phyloP scores from a whole-genome alignment of 2,329 filamentous ascomycete species.

The Fusarium fujikuroi region DNA sequence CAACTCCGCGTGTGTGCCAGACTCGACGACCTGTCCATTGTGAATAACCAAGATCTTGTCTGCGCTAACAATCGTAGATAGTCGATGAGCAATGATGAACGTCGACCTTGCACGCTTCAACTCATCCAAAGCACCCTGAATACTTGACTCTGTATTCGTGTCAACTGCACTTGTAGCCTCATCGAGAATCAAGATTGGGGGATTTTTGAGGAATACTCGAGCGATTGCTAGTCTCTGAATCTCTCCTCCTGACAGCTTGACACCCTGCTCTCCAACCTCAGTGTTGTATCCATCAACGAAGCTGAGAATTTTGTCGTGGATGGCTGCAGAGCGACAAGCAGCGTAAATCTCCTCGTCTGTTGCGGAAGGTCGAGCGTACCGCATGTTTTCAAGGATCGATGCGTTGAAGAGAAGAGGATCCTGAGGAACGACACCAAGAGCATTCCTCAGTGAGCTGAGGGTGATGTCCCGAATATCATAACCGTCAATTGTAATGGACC shows the following conservation, averaged over 20 bases:
- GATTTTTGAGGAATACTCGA: constrained; percentile 62
- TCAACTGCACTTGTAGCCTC: constrained; percentile 71
- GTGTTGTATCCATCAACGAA: constrained; percentile 65
- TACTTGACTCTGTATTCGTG: constrained; percentile 56
- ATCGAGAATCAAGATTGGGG: constrained; percentile 72
- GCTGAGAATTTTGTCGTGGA: constrained; percentile 71
- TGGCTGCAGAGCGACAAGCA: constrained; percentile 69
- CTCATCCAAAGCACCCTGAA: constrained; percentile 58
- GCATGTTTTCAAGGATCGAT: constrained; percentile 72
- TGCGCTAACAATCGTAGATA: constrained; percentile 55
- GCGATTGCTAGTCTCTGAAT: constrained; percentile 67
- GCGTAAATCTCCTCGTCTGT: constrained; percentile 68
- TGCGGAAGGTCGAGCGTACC: constrained; percentile 70
- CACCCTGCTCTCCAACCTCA: constrained; percentile 66
- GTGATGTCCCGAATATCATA: constrained; percentile 69
- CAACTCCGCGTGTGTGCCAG: constrained; percentile 61
- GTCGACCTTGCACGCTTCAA: constrained; percentile 62
- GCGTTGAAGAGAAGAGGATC: constrained; percentile 72
- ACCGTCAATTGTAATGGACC: constrained; percentile 66
- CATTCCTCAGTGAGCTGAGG: constrained; percentile 65
- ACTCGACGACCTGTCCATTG: constrained; percentile 61
- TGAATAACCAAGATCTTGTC: constrained; percentile 65
- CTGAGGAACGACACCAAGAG: constrained; percentile 73
- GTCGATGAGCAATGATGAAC: constrained; percentile 60
- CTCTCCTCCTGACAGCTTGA: constrained; percentile 65